phyloP scores from a whole-genome alignment of 2,329 filamentous ascomycete genomes.

The Colletotrichum sp. region DNA sequence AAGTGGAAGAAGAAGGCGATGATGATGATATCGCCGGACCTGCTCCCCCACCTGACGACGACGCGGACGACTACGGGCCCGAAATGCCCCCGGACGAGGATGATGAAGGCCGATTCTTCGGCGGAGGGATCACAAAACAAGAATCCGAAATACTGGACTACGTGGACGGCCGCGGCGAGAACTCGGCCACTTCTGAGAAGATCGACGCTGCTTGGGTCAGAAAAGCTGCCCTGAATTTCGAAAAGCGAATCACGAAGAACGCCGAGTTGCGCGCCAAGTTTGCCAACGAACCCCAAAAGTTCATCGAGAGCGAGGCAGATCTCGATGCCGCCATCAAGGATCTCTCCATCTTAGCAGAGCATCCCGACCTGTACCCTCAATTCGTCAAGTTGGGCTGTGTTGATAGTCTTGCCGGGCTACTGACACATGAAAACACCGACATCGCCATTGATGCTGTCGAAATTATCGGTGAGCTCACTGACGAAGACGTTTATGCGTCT shows the following conservation, averaged over 20 bases:
- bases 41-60: conserved; percentile 52
- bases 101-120: conserved; percentile 95
- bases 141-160: conserved; percentile 88
- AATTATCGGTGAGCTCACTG: conserved; percentile 87
- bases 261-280: conserved; percentile 86
- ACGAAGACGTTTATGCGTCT: conserved; percentile 86
- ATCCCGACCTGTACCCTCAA: conserved; percentile 81
- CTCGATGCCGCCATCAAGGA: conserved; percentile 87
- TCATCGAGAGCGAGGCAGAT: conserved; percentile 86
- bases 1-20: conserved; percentile 48
- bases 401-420: conserved; percentile 75
- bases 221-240: conserved; percentile 80
- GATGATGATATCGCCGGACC: conserved; percentile 53
- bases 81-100: conserved; percentile 69
- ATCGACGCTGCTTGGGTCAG: conserved; percentile 86
- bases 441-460: conserved; percentile 92
- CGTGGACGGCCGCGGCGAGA: conserved; percentile 63
- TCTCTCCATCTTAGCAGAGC: conserved; percentile 85
- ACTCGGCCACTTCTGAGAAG: conserved; percentile 64
- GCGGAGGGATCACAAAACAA: conserved; percentile 82
- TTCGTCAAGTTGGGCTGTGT: conserved; percentile 78
- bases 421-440: conserved; percentile 96
- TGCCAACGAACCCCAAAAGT: conserved; percentile 79
- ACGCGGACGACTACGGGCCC: conserved; percentile 37
- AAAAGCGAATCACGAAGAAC: conserved; percentile 90